Base-by-base conservation (phyloP, 2,329 filamentous ascomycete genomes). In the Talaromyces sp. region DNA sequence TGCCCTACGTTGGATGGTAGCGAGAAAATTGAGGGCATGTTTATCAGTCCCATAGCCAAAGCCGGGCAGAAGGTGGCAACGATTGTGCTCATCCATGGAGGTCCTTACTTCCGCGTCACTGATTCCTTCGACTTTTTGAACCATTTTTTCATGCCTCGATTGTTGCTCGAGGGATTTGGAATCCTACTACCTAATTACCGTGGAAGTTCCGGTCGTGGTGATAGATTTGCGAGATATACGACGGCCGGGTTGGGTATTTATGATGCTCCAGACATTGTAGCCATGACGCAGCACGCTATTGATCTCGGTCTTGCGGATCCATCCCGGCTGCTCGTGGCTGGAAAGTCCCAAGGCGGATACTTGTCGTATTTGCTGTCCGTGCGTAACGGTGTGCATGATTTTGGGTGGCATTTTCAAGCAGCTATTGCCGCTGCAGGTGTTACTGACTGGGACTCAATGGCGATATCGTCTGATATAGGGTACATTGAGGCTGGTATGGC, bases 1-100 rank as follows among this genome's bases (percentile, higher is more conserved):
- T 62, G 60, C 35, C 60, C 39, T 22, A 54, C 60, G 9, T 25
- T 62, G 22, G 60, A 62, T 25, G 33, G 60, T 35, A 56, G 35
- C 45, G 60, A 62, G 41, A 54, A 62, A 49, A 25, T 62, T 19
- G 45, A 62, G 35, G 60, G 60, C 35, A 62, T 62, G 60, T 62
- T 62, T 41, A 49, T 62, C 25, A 43, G 31, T 7, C 31, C 60
- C 2, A 25, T 25, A n/a, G 41, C 52, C n/a, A 49, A 25, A 35
- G 52, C 49, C 3, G 49, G 17, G 7, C 41, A 62, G 41, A n/a
- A 54, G 43, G 17, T 50, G 7, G n/a, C 59, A 27, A 61, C 59
- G n/a, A 5, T 61, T 13, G 59, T 61, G 27, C 59, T 61, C 31
- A 50, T 61, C 31, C 59, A 61, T 17, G 59, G 59, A 22, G 59